phyloP scores from a whole-genome alignment of 2,329 filamentous ascomycete genomes.

The Exophiala spinifera region DNA sequence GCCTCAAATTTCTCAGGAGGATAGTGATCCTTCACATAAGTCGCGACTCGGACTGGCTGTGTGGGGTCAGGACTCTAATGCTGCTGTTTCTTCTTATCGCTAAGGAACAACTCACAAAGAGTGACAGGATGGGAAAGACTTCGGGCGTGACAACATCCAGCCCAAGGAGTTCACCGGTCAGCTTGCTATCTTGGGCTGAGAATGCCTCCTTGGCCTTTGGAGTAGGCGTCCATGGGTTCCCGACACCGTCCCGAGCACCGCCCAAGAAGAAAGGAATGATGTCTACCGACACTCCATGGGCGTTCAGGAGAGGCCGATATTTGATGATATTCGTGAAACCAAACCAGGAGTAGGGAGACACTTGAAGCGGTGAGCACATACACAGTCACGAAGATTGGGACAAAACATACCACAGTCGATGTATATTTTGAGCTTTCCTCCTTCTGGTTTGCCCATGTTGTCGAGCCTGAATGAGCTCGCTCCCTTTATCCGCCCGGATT shows the following conservation, averaged over 20 bases:
- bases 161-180: conserved; percentile 18
- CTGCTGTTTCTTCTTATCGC: not conserved
- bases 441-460: conserved; percentile 5
- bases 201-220: conserved; percentile 15
- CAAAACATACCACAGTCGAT: conserved; percentile 20
- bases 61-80: not conserved
- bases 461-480: not conserved
- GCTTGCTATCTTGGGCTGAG: conserved; percentile 11
- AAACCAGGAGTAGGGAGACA: conserved; percentile 22
- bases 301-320: conserved; percentile 16
- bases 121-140: conserved; percentile 21
- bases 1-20: conserved; percentile 21
- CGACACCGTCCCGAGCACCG: conserved; percentile 15
- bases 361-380: conserved; percentile 3
- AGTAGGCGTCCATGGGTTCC: conserved; percentile 15
- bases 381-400: too few species aligned
- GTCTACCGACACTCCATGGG: conserved; percentile 19
- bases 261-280: conserved; percentile 22
- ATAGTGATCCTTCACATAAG: conserved; percentile 24
- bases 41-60: conserved; percentile 23
- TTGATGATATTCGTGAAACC: conserved; percentile 19
- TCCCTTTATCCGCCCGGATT: too few species aligned
- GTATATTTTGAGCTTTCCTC: conserved; percentile 19
- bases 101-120: conserved; percentile 16
- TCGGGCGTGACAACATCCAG: conserved; percentile 15